Percentiles rank a stretch among this genome's conserved stretches.
phyloP scores from a whole-genome alignment of 73 alveolate genomes.

The Tetrahymena malaccensis region DNA sequence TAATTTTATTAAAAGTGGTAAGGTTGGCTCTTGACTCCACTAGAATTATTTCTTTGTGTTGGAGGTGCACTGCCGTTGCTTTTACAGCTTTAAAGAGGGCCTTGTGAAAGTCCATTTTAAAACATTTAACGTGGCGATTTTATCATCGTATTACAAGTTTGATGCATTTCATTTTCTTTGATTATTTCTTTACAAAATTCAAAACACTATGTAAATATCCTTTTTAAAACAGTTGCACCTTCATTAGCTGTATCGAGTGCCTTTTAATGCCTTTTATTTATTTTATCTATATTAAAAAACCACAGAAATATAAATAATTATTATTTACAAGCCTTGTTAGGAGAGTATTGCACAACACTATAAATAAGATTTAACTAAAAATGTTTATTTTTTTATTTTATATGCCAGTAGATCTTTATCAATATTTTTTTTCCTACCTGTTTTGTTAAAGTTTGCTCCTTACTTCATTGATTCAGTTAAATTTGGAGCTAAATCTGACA shows the following conservation, averaged over 20 bases:
- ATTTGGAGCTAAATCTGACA: background rate
- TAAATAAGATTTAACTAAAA: background rate
- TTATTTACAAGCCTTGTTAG: background rate
- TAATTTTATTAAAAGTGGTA: background rate
- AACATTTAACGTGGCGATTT: background rate
- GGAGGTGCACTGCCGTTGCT: background rate
- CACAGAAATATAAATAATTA: background rate
- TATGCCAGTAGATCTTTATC: background rate
- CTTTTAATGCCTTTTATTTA: background rate
- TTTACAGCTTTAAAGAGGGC: background rate
- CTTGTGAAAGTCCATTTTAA: background rate
- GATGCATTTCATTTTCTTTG: background rate
- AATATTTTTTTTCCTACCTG: background rate
- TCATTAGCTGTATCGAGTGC: background rate
- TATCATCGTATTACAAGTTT: background rate
- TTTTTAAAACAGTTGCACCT: background rate
- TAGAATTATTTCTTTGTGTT: background rate
- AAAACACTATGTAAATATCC: background rate
- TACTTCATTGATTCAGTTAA: background rate
- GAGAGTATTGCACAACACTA: background rate
- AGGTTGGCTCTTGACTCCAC: background rate
- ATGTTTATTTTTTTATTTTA: background rate
- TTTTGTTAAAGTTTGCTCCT: background rate
- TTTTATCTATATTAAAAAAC: background rate
- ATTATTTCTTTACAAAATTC: background rate